These are phyloP conservation scores for Grammothele lineata DNA, from an alignment of 768 basidiomycete genomes.

Conservation along the genomic window DNA sequence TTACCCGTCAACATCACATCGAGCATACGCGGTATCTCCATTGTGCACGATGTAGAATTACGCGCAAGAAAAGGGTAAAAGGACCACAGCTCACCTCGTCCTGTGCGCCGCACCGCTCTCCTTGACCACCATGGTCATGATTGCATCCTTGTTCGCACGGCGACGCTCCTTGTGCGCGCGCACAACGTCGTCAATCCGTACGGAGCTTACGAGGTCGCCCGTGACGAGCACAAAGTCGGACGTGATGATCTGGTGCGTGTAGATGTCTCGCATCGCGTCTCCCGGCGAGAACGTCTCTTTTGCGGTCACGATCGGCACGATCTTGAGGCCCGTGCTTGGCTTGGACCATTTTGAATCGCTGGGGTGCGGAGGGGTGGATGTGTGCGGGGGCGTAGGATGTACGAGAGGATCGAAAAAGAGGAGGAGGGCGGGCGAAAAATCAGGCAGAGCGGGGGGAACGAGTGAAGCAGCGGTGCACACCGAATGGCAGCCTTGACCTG, in stretches of 20 bases:
- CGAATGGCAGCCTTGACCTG: constrained; percentile 81
- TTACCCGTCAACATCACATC: constrained; percentile 2
- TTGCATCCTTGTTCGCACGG: constrained; percentile 84
- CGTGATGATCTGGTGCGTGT: constrained; percentile 86
- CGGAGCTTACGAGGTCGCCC: constrained; percentile 91
- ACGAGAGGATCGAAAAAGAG: neutral
- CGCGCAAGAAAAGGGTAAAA: neutral
- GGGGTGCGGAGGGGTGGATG: constrained; percentile 10
- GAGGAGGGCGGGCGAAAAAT: neutral
- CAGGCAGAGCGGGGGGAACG: no score
- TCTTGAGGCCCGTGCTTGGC: constrained; percentile 73
- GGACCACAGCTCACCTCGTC: constrained; percentile 52
- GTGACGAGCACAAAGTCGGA: constrained; percentile 88
- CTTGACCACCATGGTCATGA: constrained; percentile 95
- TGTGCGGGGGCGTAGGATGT: neutral
- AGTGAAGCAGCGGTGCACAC: constrained; percentile 46
- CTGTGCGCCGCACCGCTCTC: constrained; percentile 68
- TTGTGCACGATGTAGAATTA: no score
- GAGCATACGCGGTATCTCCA: neutral
- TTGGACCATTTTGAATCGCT: constrained; percentile 87
- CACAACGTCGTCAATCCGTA: constrained; percentile 87
- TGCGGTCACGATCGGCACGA: constrained; percentile 80
- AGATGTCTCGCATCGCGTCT: constrained; percentile 91
- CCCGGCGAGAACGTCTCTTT: constrained; percentile 86
- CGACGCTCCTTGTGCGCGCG: constrained; percentile 84